These are phyloP conservation scores for Aspergillus sclerotioniger DNA, from an alignment of 495 filamentous ascomycete species.

Conservation along the genomic window DNA sequence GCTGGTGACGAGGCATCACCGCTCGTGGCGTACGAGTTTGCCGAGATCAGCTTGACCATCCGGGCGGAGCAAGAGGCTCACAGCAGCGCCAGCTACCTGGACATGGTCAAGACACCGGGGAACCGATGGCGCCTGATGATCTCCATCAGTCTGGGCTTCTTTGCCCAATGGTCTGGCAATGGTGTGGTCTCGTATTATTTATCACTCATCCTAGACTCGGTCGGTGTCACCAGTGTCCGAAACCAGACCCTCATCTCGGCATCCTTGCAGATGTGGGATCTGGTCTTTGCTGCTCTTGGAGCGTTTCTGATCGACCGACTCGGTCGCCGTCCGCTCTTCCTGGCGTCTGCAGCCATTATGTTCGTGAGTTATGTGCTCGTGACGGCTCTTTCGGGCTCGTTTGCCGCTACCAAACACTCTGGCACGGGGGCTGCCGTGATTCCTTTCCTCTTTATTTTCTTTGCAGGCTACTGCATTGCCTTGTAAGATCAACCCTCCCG, in stretches of 20 bases:
- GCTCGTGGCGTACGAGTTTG: slow-evolving; percentile 24
- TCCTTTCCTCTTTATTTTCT: slow-evolving; percentile 61
- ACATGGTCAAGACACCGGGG: slow-evolving; percentile 64
- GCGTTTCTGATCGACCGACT: slow-evolving; percentile 54
- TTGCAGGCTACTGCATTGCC: slow-evolving; percentile 55
- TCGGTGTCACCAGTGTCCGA: slow-evolving; percentile 49
- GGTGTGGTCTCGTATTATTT: slow-evolving; percentile 65
- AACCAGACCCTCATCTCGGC: slow-evolving; percentile 40
- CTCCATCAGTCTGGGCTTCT: slow-evolving; percentile 60
- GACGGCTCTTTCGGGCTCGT: slow-evolving; percentile 53
- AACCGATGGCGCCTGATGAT: slow-evolving; percentile 61
- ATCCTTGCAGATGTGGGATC: slow-evolving; percentile 32
- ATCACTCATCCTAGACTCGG: slow-evolving; percentile 49
- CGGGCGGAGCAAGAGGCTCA: slow-evolving; percentile 26
- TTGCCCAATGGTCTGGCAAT: slow-evolving; percentile 67
- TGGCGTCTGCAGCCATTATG: slow-evolving; percentile 55
- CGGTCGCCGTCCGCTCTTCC: slow-evolving; percentile 56
- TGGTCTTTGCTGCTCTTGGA: slow-evolving; percentile 52
- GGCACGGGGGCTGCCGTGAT: slow-evolving; percentile 53
- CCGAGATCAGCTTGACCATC: slow-evolving; percentile 26
- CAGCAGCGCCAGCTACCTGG: slow-evolving; percentile 35
- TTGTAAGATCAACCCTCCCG: slow-evolving; percentile 35
- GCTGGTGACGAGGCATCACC: slow-evolving; percentile 19
- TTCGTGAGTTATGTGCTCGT: slow-evolving; percentile 54
- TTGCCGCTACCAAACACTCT: slow-evolving; percentile 30